A percentile compares a stretch with the other conserved stretches of the same genome.
phyloP scores from a whole-genome alignment of 257 asterid genomes.

The Solanum appendiculatum region DNA sequence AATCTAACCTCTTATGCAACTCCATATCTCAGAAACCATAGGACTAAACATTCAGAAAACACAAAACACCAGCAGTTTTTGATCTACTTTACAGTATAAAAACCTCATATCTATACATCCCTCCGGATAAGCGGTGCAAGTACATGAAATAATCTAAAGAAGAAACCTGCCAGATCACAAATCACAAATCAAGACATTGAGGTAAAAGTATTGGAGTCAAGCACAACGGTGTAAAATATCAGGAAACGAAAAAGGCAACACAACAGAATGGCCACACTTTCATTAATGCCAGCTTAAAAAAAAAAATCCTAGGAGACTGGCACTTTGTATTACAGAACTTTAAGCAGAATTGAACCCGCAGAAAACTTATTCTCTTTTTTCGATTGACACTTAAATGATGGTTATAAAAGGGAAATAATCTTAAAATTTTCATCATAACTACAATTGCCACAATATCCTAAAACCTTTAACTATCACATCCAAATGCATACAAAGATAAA shows the following conservation, averaged over 20 bases:
- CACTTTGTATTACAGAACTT: not conserved
- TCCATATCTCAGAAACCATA: constrained; percentile 69
- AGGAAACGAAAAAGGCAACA: not conserved
- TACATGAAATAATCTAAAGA: constrained; percentile 2
- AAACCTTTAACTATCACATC: not conserved
- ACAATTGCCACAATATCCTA: not conserved
- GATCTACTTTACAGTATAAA: constrained; percentile 5
- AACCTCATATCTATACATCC: not conserved
- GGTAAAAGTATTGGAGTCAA: not conserved
- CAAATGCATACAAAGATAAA: not conserved
- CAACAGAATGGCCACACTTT: not conserved
- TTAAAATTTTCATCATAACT: not conserved
- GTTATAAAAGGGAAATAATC: not conserved
- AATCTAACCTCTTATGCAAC: constrained; percentile 73
- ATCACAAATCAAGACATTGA: not conserved
- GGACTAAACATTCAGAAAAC: constrained; percentile 30
- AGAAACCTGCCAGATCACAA: constrained; percentile 4
- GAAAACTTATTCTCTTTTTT: not conserved
- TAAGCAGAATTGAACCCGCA: not conserved
- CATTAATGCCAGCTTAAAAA: not conserved
- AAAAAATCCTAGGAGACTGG: not conserved
- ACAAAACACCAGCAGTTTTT: constrained; percentile 8
- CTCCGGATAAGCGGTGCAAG: not conserved
- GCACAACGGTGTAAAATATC: not conserved
- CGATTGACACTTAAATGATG: not conserved